Evolutionary conservation across 345 rosid species (phyloP).

Genomic region (Psidium friedrichsthalianum): DNA sequence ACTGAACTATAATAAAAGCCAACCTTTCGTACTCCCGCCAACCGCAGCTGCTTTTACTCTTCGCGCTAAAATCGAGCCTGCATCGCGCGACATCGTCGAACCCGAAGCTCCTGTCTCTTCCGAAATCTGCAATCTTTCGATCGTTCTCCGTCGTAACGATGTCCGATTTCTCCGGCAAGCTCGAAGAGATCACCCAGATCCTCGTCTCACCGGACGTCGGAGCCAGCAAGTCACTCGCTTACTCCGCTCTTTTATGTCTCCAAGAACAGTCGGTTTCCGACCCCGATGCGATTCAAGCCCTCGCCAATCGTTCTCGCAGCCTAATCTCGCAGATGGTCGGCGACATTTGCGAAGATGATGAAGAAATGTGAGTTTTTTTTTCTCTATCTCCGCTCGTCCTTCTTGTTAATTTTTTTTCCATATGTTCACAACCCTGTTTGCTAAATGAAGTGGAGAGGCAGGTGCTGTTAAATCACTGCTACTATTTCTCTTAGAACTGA

Average conservation of each 20-base stretch:
- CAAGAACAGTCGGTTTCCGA: slow-evolving; percentile 23
- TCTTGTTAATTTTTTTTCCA: not conserved
- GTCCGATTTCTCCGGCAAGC: slow-evolving; percentile 4
- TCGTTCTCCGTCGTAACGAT: not conserved
- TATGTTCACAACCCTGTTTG: not conserved
- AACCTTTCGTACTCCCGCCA: not conserved
- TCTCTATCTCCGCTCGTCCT: not conserved
- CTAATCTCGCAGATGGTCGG: slow-evolving; percentile 8
- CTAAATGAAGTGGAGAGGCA: not conserved
- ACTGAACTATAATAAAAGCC: not conserved
- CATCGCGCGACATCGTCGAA: not conserved
- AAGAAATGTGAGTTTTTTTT: slow-evolving; percentile 27
- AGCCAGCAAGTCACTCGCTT: slow-evolving; percentile 23
- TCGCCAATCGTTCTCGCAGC: slow-evolving; percentile 12
- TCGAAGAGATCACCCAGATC: slow-evolving; percentile 20
- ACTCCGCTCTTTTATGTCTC: slow-evolving; percentile 23
- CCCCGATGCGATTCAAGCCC: slow-evolving; percentile 14
- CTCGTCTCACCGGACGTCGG: slow-evolving; percentile 17
- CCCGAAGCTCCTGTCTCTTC: not conserved
- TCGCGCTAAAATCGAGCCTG: not conserved
- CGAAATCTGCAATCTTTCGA: not conserved
- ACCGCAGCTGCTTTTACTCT: not conserved
- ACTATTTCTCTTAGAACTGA: not conserved
- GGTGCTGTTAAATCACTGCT: not conserved
- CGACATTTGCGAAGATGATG: slow-evolving; percentile 23